Evolutionary conservation across 2,329 filamentous ascomycete species (phyloP).

Genomic region (Alternaria gansuensis): DNA sequence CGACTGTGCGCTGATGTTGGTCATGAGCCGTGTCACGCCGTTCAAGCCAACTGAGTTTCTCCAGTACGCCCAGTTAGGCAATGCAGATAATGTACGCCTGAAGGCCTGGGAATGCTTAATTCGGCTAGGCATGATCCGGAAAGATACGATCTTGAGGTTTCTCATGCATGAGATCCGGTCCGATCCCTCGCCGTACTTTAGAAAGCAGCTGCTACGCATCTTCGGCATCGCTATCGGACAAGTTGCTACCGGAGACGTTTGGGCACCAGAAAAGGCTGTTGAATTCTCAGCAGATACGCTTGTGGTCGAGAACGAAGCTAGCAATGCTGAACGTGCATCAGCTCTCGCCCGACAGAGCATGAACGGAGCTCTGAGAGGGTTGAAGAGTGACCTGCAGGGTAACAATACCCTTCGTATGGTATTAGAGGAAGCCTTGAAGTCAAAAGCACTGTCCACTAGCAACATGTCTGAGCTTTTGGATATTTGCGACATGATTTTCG

Average conservation of each 20-base stretch:
- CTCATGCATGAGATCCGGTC: slow-evolving; percentile 65
- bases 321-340: slow-evolving; percentile 55
- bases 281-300: slow-evolving; percentile 55
- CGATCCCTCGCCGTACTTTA: slow-evolving; percentile 67
- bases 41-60: slow-evolving; percentile 66
- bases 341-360: slow-evolving; percentile 65
- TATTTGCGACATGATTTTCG: slow-evolving; percentile 65
- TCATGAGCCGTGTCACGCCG: slow-evolving; percentile 62
- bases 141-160: slow-evolving; percentile 63
- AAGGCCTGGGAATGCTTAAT: slow-evolving; percentile 67
- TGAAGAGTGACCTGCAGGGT: slow-evolving; percentile 62
- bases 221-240: slow-evolving; percentile 66
- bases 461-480: slow-evolving; percentile 67
- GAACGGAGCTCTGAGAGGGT: slow-evolving; percentile 65
- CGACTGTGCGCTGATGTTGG: slow-evolving; percentile 66
- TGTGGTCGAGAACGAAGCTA: slow-evolving; percentile 66
- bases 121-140: slow-evolving; percentile 62
- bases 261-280: slow-evolving; percentile 39
- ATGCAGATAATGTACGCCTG: slow-evolving; percentile 67
- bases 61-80: slow-evolving; percentile 67
- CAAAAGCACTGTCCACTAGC: slow-evolving; percentile 59
- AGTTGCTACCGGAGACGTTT: slow-evolving; percentile 65
- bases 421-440: slow-evolving; percentile 65
- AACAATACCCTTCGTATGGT: slow-evolving; percentile 62
- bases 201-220: slow-evolving; percentile 61